Evolutionary conservation across 116 monocot species (phyloP), one percentile per base, ranked within the genome.

Genomic region (Dioscorea cayenensis): DNA sequence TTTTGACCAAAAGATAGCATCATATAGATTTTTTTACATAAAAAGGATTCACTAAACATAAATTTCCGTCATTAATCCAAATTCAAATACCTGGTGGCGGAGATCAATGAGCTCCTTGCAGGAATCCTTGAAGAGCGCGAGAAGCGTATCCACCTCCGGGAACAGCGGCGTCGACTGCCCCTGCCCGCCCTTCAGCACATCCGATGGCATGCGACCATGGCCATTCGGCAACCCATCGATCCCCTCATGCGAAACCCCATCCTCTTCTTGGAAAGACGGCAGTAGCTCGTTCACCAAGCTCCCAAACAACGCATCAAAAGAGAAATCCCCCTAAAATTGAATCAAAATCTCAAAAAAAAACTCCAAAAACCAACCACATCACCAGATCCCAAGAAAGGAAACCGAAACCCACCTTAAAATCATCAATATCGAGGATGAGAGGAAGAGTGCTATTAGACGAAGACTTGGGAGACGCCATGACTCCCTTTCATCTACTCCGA

Each of bases 231-330:
- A 80, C 19, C 76, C 80, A 21, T 69, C 68, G 23, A 20, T 51
- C 28, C 80, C 83, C 7, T 82, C 89, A 17, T 72, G 65, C 16
- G 79, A 50, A 60, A 84, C 84, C 23, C 71, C 81, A 49, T 84
- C 90, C 12, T 96, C 93, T 0, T 90, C 86, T 68, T 86, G 76
- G 79, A 90, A 97, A 23, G 84, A 73, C 35, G 97, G 93, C 36
- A 97, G 81, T 20, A 88, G 81, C 77, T 90, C 97, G 72, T 90
- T 89, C 73, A 97, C 97, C 72, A 97, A 75, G 66, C 77, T 83
- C 69, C 97, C 97, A 48, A 97, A 97, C 73, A 97, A 71, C 74
- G 94, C 90, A 51, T 97, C 97, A 65, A 97, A 97, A 12, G 97
- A 97, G 78, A 97, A 97, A 76, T 97, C 90, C 3, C 97, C 97